phyloP scores from a whole-genome alignment of 2,329 filamentous ascomycete genomes.

The Cladosporium sp. region DNA sequence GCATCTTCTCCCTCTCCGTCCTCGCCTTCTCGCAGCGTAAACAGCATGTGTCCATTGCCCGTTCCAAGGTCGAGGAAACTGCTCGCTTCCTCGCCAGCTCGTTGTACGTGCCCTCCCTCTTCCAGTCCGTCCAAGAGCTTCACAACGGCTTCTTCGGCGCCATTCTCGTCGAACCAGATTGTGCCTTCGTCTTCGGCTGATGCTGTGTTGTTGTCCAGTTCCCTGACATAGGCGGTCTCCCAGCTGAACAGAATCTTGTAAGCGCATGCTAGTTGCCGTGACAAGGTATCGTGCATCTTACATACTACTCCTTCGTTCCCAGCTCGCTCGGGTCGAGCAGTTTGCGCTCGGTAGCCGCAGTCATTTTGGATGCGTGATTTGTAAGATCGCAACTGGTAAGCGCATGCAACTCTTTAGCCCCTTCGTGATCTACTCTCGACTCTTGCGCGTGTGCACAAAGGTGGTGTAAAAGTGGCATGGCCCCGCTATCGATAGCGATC shows the following conservation, averaged over 20 bases:
- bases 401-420: too few species aligned
- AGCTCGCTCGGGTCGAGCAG: constrained; percentile 70
- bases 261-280: background rate
- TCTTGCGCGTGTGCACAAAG: too few species aligned
- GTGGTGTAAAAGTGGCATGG: too few species aligned
- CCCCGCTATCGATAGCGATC: too few species aligned
- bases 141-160: constrained; percentile 77
- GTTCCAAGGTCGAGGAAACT: constrained; percentile 83
- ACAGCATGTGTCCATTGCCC: constrained; percentile 89
- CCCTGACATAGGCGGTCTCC: constrained; percentile 65
- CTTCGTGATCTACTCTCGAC: background rate
- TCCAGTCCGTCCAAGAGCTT: constrained; percentile 55
- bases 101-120: constrained; percentile 44
- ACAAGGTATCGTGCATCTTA: constrained; percentile 21
- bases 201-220: constrained; percentile 65
- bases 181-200: constrained; percentile 79
- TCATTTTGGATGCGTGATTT: background rate
- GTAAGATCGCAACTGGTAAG: too few species aligned
- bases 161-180: constrained; percentile 93
- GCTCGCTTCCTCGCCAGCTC: constrained; percentile 33
- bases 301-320: constrained; percentile 87
- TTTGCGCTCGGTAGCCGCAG: constrained; percentile 4
- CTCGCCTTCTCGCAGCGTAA: constrained; percentile 65
- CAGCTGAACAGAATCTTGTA: constrained; percentile 29
- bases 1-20: constrained; percentile 27